Evolutionary conservation across 257 asterid species (phyloP).

Genomic region (Nyctanthes arbortristis): DNA sequence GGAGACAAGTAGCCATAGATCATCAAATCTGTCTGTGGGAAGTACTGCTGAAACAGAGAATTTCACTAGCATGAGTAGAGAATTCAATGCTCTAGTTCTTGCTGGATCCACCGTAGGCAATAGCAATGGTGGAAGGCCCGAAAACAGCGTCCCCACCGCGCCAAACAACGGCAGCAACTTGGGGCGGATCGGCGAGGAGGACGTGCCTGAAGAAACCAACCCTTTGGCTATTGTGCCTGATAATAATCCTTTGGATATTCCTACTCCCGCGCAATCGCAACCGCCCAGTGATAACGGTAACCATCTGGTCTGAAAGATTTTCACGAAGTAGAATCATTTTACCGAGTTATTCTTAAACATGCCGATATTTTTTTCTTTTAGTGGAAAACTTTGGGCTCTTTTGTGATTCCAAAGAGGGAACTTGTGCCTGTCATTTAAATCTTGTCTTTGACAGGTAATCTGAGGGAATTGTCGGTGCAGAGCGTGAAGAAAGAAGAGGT

Average conservation of each 20-base stretch:
- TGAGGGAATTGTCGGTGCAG: slow-evolving; percentile 45
- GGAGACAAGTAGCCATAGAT: slow-evolving; percentile 39
- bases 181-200: slow-evolving; percentile 66
- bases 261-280: slow-evolving; percentile 33
- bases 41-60: slow-evolving; percentile 12
- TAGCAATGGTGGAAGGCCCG: slow-evolving; percentile 9
- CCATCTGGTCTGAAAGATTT: not conserved
- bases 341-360: no score
- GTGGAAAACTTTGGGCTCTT: no score
- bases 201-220: slow-evolving; percentile 46
- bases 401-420: no score
- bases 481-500: slow-evolving; percentile 89
- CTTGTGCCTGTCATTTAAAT: no score
- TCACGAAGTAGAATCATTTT: no score
- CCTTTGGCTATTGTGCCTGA: slow-evolving; percentile 79
- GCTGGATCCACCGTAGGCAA: slow-evolving; percentile 33
- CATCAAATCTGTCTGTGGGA: slow-evolving; percentile 17
- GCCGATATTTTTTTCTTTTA: no score
- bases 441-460: not conserved
- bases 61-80: slow-evolving; percentile 22
- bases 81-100: slow-evolving; percentile 28
- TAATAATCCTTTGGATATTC: slow-evolving; percentile 25
- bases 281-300: not conserved
- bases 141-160: slow-evolving; percentile 25
- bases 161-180: slow-evolving; percentile 24